These are phyloP conservation scores for Fusarium musae DNA, from an alignment of 2,329 filamentous ascomycete species.

Conservation along the genomic window DNA sequence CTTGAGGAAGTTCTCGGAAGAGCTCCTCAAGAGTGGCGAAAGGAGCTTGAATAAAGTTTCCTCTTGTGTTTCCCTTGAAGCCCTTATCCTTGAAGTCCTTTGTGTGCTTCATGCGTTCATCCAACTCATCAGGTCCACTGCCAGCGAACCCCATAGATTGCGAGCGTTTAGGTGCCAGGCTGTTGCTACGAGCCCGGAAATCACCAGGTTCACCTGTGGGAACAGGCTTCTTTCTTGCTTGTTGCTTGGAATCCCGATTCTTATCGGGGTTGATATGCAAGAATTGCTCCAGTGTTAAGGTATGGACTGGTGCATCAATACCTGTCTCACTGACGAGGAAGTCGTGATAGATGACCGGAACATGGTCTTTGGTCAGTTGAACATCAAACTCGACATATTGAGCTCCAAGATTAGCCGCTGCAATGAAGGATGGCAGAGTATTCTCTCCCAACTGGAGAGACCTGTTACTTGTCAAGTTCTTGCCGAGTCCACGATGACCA, in stretches of 20 bases:
- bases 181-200: conserved; percentile 51
- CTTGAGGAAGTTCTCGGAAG: conserved; percentile 83
- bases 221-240: conserved; percentile 17
- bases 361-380: conserved; percentile 97
- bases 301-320: conserved; percentile 96
- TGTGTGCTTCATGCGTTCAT: conserved; percentile 96
- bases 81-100: conserved; percentile 94
- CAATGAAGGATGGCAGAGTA: conserved; percentile 94
- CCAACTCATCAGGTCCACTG: conserved; percentile 55
- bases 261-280: conserved; percentile 80
- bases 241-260: conserved; percentile 30
- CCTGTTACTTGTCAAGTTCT: conserved; percentile 84
- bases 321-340: conserved; percentile 98
- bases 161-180: conserved; percentile 60
- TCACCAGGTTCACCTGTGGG: conserved; percentile 49
- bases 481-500: conserved; percentile 81
- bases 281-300: conserved; percentile 94
- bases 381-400: conserved; percentile 85
- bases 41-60: conserved; percentile 93
- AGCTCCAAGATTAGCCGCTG: conserved; percentile 90
- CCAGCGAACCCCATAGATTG: conserved; percentile 66
- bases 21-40: conserved; percentile 96
- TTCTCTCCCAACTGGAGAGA: conserved; percentile 97
- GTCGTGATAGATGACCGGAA: conserved; percentile 98
- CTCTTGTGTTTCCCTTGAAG: conserved; percentile 94